These are phyloP conservation scores for Gomphus bonarii DNA, from an alignment of 1,284 basidiomycete species.

Conservation along the genomic window DNA sequence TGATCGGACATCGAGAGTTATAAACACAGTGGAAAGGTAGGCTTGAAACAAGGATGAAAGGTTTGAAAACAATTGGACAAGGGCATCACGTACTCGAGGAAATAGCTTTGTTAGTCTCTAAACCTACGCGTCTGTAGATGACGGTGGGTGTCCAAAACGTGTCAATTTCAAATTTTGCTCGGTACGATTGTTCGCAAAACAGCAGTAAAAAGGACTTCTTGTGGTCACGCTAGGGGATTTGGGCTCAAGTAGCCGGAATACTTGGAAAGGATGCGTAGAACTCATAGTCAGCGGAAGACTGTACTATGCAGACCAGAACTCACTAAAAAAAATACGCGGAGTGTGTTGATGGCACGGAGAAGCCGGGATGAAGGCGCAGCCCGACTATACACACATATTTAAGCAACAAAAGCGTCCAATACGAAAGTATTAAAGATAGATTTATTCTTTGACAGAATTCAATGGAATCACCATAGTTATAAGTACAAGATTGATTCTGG, in stretches of 20 bases:
- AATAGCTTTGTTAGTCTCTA: neutral
- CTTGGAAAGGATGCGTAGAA: neutral
- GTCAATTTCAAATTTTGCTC: neutral
- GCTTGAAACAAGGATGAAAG: neutral
- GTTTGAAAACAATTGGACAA: neutral
- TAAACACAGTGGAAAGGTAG: neutral
- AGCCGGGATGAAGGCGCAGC: neutral
- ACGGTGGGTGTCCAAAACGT: neutral
- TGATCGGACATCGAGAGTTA: neutral
- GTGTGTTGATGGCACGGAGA: neutral
- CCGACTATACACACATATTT: neutral
- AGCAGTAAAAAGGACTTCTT: too few species aligned
- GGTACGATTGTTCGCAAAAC: neutral
- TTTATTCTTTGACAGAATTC: neutral
- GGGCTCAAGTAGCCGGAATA: neutral
- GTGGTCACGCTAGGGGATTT: too few species aligned
- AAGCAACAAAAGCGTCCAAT: neutral
- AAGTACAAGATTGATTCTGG: neutral
- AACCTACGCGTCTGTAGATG: neutral
- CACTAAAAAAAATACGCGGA: neutral
- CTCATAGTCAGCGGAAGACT: neutral
- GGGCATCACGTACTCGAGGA: neutral
- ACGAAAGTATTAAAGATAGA: neutral
- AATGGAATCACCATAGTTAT: neutral
- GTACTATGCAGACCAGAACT: neutral